Evolutionary conservation across 1,284 basidiomycete species (phyloP).

Genomic region (Pseudozyma sp.): DNA sequence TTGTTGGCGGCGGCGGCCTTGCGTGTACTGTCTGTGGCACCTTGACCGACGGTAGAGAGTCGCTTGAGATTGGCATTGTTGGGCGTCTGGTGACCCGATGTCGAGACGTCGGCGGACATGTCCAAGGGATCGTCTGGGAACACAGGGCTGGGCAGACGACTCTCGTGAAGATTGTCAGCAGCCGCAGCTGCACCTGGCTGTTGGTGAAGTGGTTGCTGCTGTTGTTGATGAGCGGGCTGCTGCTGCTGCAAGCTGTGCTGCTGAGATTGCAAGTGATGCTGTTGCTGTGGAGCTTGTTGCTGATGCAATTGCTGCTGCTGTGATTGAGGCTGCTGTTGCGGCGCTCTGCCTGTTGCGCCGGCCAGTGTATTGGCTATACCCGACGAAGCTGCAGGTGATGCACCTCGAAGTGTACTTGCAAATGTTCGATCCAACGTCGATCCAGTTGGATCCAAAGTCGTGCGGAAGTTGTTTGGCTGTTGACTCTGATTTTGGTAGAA

Average conservation of each 20-base stretch:
- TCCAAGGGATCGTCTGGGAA: constrained; percentile 48
- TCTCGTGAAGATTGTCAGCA: constrained; percentile 31
- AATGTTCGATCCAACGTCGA: constrained; percentile 46
- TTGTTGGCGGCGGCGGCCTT: constrained; percentile 12
- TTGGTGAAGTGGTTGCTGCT: constrained; percentile 9
- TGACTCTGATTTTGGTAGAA: constrained; percentile 27
- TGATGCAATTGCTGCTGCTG: constrained; percentile 24
- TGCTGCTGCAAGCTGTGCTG: constrained; percentile 19
- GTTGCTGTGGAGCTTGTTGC: constrained; percentile 22
- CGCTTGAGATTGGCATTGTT: constrained; percentile 24
- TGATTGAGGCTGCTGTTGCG: constrained; percentile 11
- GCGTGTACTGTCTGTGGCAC: constrained; percentile 24
- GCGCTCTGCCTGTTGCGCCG: constrained; percentile 19
- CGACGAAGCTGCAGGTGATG: constrained; percentile 24
- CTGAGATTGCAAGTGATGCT: constrained; percentile 21
- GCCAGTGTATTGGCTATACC: constrained; percentile 30
- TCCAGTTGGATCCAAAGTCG: constrained; percentile 13
- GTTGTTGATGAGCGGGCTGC: constrained; percentile 17
- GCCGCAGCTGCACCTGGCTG: constrained; percentile 12
- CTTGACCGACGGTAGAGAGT: constrained; percentile 31
- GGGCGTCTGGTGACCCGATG: constrained; percentile 26
- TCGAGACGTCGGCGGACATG: constrained; percentile 28
- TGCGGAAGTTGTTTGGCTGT: constrained; percentile 27
- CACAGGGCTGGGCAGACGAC: constrained; percentile 47
- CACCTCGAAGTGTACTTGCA: constrained; percentile 36